Conservation (phyloP, 805 yeast genomes). For the Hanseniaspora guilliermondii region DNA sequence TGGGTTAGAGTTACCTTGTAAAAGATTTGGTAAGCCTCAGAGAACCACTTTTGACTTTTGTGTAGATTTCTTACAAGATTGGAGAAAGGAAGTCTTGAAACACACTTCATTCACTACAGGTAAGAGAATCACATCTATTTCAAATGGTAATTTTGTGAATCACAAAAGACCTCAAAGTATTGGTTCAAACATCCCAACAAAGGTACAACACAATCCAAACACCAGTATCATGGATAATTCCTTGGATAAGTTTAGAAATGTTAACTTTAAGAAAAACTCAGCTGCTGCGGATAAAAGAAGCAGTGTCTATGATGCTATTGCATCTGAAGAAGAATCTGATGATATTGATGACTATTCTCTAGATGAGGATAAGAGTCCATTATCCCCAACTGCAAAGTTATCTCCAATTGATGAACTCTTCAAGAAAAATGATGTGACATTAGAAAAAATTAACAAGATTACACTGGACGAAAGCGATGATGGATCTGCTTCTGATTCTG, state of each 20-base stretch:
- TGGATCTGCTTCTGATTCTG: conserved; percentile 16
- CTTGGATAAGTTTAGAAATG: conserved; percentile 1
- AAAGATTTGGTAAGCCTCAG: conserved; percentile 83
- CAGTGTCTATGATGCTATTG: conserved; percentile 16
- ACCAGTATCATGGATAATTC: conserved; percentile 1
- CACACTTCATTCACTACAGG: conserved; percentile 20
- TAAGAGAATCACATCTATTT: conserved; percentile 1
- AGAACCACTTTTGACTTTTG: conserved; percentile 77
- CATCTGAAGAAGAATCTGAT: conserved; percentile 23
- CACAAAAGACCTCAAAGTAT: conserved; percentile 2
- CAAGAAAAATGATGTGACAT: neutral
- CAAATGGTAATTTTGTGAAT: neutral
- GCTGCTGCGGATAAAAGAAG: conserved; percentile 14
- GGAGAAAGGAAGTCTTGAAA: conserved; percentile 70
- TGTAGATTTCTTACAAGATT: conserved; percentile 56
- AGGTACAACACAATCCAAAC: neutral
- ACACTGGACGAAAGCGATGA: conserved; percentile 21
- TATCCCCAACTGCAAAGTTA: neutral
- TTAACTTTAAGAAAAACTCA: conserved; percentile 8
- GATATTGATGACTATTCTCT: conserved; percentile 18
- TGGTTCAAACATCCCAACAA: neutral
- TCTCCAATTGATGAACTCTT: neutral
- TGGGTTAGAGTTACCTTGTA: conserved; percentile 53
- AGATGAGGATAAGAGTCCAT: conserved; percentile 17
- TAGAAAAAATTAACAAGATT: neutral